Base-by-base conservation (phyloP, 1,284 basidiomycete genomes). In the Apiotrichum gamsii region DNA sequence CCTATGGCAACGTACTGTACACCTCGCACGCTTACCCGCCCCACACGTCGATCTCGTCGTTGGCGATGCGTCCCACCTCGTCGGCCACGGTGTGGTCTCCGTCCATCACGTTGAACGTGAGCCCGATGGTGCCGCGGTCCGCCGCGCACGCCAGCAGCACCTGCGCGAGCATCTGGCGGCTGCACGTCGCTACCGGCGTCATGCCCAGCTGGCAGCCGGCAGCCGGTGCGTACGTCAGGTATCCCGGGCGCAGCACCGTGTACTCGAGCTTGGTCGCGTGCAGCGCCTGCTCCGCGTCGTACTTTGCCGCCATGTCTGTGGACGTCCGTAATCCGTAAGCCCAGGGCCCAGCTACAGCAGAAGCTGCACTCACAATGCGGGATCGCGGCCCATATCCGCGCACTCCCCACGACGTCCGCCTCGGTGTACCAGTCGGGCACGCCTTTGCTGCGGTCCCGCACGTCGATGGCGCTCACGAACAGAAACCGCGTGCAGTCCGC, bases 211-310 rank as follows among this genome's bases (percentile, higher is more conserved):
- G 61, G 0, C 76, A 79, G 1, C 80, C 81, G 1, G 73, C 76
- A 0, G 80, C 80, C 1, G 78, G 73, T 2, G 77, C 74, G 48
- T 84, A 75, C 0, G 70, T 75, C 14, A 87, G 72, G 0, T 71
- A 70, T 3, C 81, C 82, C 3, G 85, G 84, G 4, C 85, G 79
- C 14, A 88, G 69, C 32, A 87, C 82, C 8, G 80, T 82, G 79
- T 79, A 87, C 36, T 81, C 76, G 70, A 87, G 83, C 23, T 83
- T 77, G 36, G 71, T 62, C 8, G 11, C 10, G 19, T 76, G 75
- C 8, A 87, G 77, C 55, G 82, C 78, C 61, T 81, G 78, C 68
- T 87, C 84, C 5, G 84, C 83, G 51, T 81, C 77, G 63, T 82
- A 80, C 61, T 86, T 86, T 65, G 78, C 80, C 45, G 82, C 72